Base-by-base conservation (phyloP, 768 basidiomycete species). In the Cystofilobasidium capitatum region DNA sequence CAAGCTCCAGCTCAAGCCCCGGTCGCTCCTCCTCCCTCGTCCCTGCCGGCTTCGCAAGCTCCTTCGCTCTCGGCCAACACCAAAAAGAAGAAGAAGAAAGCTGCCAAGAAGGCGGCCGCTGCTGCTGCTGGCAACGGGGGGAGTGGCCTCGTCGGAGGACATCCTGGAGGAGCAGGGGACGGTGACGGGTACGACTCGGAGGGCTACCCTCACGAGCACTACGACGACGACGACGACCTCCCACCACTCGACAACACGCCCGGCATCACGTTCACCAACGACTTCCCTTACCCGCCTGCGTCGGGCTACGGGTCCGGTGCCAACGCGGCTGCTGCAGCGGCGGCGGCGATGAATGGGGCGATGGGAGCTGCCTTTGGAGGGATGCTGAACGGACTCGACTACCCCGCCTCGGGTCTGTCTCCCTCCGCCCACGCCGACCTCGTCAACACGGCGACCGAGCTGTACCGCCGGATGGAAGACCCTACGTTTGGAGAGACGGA, bases 391-490 rank as follows among this genome's bases (percentile, higher is more conserved):
- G 66, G 66, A 40, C 59, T 69, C 47, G 68, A 68, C 65, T 66
- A 71, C 42, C 54, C 70, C 12, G 62, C 66, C 3, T 57, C 61
- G 12, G 65, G 70, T 26, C 51, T 66, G 35, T 51, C 49, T 39
- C 62, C 62, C 35, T 58, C 73, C 72, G 78, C 84, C 17, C 84
- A 85, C 69, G 82, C 81, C 40, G 86, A 86, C 74, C 78, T 86
- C 39, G 75, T 85, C 47, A 81, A 81, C 57, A 83, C 83, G 39
- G 84, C 83, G 47, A 81, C 83, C 74, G 85, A 87, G 73, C 76
- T 86, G 45, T 84, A 63, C 37, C 69, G 58, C 39, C 51, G 57
- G n/a, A 62, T 66, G 71, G 65, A 66, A 33, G 65, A 67, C 24
- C 61, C 59, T 20, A 58, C 51, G 14, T 67, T 76, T 49, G 77